phyloP scores from a whole-genome alignment of 805 yeast genomes.

The Dipodascus albidus region DNA sequence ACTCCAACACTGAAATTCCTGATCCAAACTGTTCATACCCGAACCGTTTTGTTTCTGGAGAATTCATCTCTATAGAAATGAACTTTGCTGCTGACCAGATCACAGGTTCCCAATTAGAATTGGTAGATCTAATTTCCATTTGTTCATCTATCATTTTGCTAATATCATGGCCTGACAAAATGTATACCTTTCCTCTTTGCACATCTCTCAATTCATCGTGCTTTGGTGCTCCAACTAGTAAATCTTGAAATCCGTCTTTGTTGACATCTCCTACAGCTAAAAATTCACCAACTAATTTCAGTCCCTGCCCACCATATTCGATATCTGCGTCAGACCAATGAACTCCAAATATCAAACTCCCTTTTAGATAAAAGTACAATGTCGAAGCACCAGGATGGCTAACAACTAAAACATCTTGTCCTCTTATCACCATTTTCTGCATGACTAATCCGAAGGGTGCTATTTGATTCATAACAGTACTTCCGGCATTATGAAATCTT shows the following conservation, averaged over 20 bases:
- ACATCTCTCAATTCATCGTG: constrained; percentile 24
- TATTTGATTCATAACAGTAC: constrained; percentile 17
- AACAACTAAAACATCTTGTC: constrained; percentile 30
- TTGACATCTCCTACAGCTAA: constrained; percentile 26
- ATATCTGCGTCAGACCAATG: constrained; percentile 19
- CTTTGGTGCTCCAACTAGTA: constrained; percentile 36
- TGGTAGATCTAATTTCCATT: constrained; percentile 3
- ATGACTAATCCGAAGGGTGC: constrained; percentile 31
- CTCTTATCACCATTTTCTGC: constrained; percentile 21
- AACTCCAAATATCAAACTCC: constrained; percentile 20
- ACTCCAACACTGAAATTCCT: not conserved
- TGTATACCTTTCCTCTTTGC: constrained; percentile 29
- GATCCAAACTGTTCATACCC: constrained; percentile 11
- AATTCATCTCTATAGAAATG: constrained; percentile 19
- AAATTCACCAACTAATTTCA: constrained; percentile 32
- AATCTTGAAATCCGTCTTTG: constrained; percentile 30
- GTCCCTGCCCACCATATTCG: constrained; percentile 30
- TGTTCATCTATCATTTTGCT: constrained; percentile 8
- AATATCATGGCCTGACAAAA: constrained; percentile 24
- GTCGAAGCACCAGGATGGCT: constrained; percentile 42
- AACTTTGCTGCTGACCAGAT: constrained; percentile 8
- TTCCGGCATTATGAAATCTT: constrained; percentile 13
- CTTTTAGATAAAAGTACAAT: constrained; percentile 28
- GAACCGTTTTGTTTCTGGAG: constrained; percentile 34
- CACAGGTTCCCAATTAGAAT: constrained; percentile 6